Conservation (phyloP, 345 rosid genomes). For the Gossypium rotundifolium region DNA sequence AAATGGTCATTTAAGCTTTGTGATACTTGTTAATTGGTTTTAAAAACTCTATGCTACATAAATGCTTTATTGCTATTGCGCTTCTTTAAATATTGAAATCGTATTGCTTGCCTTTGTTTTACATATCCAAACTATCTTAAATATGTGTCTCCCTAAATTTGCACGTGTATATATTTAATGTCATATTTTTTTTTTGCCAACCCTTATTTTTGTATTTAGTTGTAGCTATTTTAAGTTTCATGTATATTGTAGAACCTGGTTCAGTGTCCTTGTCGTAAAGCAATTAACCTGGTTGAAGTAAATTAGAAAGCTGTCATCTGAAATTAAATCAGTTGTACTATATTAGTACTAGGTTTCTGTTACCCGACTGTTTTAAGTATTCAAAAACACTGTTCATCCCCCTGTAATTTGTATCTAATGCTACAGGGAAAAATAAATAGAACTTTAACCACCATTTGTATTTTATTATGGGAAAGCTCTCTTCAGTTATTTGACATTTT, state of each 20-base stretch:
- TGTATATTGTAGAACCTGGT: background rate
- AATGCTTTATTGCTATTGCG: background rate
- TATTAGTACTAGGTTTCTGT: background rate
- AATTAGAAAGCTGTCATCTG: background rate
- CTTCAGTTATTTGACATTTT: background rate
- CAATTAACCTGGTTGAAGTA: background rate
- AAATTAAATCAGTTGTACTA: background rate
- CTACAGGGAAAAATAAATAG: background rate
- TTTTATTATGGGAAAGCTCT: background rate
- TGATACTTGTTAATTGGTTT: conserved; percentile 14
- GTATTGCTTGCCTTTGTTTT: background rate
- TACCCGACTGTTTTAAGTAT: background rate
- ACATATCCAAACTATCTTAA: background rate
- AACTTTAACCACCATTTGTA: background rate
- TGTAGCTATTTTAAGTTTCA: background rate
- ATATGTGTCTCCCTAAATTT: background rate
- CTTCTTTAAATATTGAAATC: background rate
- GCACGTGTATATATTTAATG: background rate
- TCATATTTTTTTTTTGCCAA: background rate
- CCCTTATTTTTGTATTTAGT: background rate
- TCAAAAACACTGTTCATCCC: background rate
- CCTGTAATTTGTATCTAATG: background rate
- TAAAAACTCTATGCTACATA: background rate
- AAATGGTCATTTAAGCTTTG: conserved; percentile 5
- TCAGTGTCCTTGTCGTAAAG: background rate